Base-by-base conservation (phyloP, 192 early-diverging fungal species). In the Thoreauomyces humboldtii region DNA sequence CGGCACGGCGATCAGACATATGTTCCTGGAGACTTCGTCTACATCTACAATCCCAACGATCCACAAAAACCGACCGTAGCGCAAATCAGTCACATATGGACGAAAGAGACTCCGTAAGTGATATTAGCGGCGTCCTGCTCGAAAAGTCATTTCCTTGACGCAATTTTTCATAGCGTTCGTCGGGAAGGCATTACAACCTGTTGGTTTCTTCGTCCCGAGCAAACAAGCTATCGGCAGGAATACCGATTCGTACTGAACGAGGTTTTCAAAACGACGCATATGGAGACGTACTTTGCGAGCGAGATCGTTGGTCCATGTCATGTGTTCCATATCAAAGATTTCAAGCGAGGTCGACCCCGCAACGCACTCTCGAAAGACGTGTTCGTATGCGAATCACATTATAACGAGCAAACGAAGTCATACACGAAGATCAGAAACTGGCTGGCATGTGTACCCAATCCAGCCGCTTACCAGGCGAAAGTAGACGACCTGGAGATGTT, bases 181-280 rank as follows among this genome's bases (percentile, higher is more conserved):
- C 27, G 61, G 29, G 63, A 48, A n/a, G 77, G 77, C 25, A 21
- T 87, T 47, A 74, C 74, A 32, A 79, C 77, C 1, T 74, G 70
- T 48, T 87, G 84, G 87, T 89, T 77, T 54, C 77, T 88, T 36
- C 78, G 76, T 2, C 87, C 88, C 14, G 82, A 89, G 46, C 82
- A 88, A 72, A 88, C 80, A n/a, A 68, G 77, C 6, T 80, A 87
- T 43, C 79, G 77, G 37, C 77, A 76, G n/a, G 75, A 65, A 27
- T 63, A 73, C 7, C 71, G 72, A 34, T 89, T 89, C 62, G 78
- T 79, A 42, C 76, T 82, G 38, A 81, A 86, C 7, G 88, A 89
- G 57, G 84, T 89, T 2, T 77, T 89, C 55, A 87, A 84, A 67
- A 83, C 82, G 6, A 82, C 69, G 45, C 77, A 75, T 47, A 42